Base-by-base conservation (phyloP, 2,329 filamentous ascomycete species). In the Chaetomiaceae sp. region DNA sequence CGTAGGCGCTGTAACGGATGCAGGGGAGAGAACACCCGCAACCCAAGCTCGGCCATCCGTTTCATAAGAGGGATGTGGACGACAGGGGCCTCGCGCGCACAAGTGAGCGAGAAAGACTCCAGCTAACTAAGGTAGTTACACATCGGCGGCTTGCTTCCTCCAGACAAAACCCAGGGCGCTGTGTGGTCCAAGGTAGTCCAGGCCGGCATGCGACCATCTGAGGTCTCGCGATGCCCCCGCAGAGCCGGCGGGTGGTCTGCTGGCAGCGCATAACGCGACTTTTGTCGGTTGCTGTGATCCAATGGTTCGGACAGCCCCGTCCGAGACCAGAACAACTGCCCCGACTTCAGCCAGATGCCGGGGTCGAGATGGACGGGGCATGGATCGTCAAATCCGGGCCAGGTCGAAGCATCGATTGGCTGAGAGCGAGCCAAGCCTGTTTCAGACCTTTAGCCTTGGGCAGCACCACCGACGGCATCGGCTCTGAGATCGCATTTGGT, bases 371-470 rank as follows among this genome's bases (percentile, higher is more conserved):
- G 53, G 35, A 42, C 40, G 51, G 41, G 37, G 39, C 46, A 43
- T 41, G 45, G 42, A 51, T 60, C 56, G 54, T 57, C 58, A 59
- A 57, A 50, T 55, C 54, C 42, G 44, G 33, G 44, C 53, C 41
- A 43, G 47, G 34, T 48, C 31, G 12, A 40, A 20, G 35, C 34
- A 49, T 58, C 56, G 60, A 63, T 64, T 64, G 62, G 62, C 55
- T 57, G 41, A 20, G 53, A 60, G 55, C 44, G 44, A 50, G 49
- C 55, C 51, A 55, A 48, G 53, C 25, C 42, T 40, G 62, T 64
- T 63, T 64, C 62, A 63, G 57, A 38, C 56, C 48, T 19, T 57
- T 60, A 59, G 58, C 54, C 60, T 59, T 56, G 53, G 51, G 44
- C 30, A n/a, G n/a, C 50, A 56, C 39, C 50, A 55, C 21, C 35